phyloP scores from a whole-genome alignment of 163 green algal genomes.

The Chloromonas sp. region DNA sequence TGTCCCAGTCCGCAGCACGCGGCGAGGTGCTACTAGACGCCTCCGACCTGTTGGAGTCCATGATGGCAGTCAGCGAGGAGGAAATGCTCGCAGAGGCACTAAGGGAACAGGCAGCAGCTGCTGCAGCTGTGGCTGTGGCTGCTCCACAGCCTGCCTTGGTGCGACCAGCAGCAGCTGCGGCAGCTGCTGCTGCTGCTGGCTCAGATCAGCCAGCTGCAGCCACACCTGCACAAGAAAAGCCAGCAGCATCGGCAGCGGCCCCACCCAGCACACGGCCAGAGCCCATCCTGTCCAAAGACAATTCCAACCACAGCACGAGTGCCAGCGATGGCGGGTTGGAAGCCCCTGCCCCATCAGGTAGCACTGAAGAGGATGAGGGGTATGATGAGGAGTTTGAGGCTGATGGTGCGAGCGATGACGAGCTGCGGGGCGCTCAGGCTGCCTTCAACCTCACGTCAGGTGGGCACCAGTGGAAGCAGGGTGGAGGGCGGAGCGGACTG shows the following conservation, averaged over 20 bases:
- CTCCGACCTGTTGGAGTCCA: slow-evolving; percentile 1
- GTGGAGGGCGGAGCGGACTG: too few relatives aligned
- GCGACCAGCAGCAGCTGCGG: background rate
- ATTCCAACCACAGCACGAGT: too few relatives aligned
- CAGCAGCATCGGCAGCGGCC: background rate
- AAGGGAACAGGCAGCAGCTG: background rate
- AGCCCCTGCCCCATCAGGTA: background rate
- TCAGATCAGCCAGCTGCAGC: background rate
- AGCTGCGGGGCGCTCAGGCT: slow-evolving; percentile 1
- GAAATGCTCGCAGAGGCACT: background rate
- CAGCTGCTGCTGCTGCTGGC: background rate
- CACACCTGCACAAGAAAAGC: too few relatives aligned
- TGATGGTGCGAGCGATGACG: background rate
- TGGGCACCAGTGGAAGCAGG: background rate
- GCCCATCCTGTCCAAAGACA: too few relatives aligned
- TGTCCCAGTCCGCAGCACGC: background rate
- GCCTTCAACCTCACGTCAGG: slow-evolving; percentile 4
- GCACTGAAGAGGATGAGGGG: background rate
- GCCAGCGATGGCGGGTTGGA: too few relatives aligned
- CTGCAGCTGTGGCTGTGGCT: background rate
- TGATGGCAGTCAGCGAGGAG: background rate
- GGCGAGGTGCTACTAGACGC: slow-evolving; percentile 3
- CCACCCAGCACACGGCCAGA: too few relatives aligned
- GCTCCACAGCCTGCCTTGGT: background rate
- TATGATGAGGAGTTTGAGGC: background rate